Base-by-base conservation (phyloP, 371 early-diverging fungal species). In the Actinomortierella wolfii region DNA sequence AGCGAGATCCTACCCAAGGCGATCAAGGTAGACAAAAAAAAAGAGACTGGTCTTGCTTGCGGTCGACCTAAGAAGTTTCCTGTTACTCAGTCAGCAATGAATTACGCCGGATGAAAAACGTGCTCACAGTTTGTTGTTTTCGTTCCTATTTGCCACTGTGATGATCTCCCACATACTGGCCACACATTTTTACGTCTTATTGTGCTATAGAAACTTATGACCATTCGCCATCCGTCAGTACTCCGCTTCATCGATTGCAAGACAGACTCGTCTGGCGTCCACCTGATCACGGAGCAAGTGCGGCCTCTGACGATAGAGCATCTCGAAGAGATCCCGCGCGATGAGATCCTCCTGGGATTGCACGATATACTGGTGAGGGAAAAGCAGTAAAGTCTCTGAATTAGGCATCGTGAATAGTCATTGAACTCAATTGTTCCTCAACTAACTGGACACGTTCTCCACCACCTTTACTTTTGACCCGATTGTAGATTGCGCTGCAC, bases 161-260 rank as follows among this genome's bases (percentile, higher is more conserved):
- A n/a, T n/a, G n/a, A n/a, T n/a, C n/a, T n/a, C n/a, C n/a, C n/a
- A n/a, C n/a, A n/a, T n/a, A n/a, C n/a, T n/a, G n/a, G n/a, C n/a
- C n/a, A n/a, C n/a, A n/a, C n/a, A n/a, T n/a, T n/a, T n/a, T n/a
- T n/a, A n/a, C n/a, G n/a, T n/a, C n/a, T n/a, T n/a, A n/a, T n/a
- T n/a, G n/a, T n/a, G n/a, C n/a, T n/a, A n/a, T 59, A 73, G 73
- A 73, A 73, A 62, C 54, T 73, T 4, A 73, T 66, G 53, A 73
- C 73, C 40, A 73, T 73, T 40, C 50, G 73, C 18, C 73, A 73
- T 45, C 73, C 73, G 7, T 73, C 73, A 2, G 73, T 73, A 9
- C 73, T 73, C 28, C 49, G 59, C 58, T 73, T 73, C 45, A 73
- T 73, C 29, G 73, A 73, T 47, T 73, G 73, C 63, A 73, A 73